Percentiles rank a stretch among this genome's conserved stretches.
These are phyloP conservation scores for Exidia glandulosa DNA, from an alignment of 768 basidiomycete genomes.

Conservation along the genomic window DNA sequence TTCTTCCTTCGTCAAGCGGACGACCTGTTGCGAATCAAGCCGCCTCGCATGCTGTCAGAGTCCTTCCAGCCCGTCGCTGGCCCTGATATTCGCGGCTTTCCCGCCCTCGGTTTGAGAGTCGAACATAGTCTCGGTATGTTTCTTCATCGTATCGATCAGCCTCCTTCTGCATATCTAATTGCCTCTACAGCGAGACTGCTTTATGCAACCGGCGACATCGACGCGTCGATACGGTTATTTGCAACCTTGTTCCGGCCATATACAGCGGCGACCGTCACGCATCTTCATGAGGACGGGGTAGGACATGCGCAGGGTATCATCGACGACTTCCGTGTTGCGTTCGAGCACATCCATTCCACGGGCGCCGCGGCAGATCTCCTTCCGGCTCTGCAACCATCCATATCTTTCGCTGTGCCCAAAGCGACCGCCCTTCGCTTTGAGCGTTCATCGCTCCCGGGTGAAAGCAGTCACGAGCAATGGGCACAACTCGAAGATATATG, in stretches of 20 bases:
- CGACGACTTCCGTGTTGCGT: constrained; percentile 84
- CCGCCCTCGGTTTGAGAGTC: constrained; percentile 57
- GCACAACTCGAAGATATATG: constrained; percentile 53
- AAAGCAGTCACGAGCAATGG: constrained; percentile 30
- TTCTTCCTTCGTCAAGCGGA: constrained; percentile 67
- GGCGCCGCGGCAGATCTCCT: constrained; percentile 32
- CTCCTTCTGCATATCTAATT: background rate
- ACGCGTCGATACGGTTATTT: constrained; percentile 75
- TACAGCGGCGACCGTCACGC: background rate
- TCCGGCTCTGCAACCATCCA: constrained; percentile 46
- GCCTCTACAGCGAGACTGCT: constrained; percentile 56
- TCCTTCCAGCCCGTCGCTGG: constrained; percentile 68
- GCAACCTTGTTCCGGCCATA: constrained; percentile 26
- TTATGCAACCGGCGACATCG: constrained; percentile 82
- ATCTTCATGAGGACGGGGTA: background rate
- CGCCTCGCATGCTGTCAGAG: constrained; percentile 28
- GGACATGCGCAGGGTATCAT: background rate
- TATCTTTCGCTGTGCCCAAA: constrained; percentile 50
- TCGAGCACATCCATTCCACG: constrained; percentile 66
- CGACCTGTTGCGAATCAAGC: constrained; percentile 23
- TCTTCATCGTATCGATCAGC: background rate
- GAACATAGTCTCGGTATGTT: constrained; percentile 66
- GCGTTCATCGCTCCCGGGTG: background rate
- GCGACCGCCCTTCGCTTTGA: constrained; percentile 46
- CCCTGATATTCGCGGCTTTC: constrained; percentile 36